phyloP scores from a whole-genome alignment of 139 green algal species.

The Chlorella sp. region DNA sequence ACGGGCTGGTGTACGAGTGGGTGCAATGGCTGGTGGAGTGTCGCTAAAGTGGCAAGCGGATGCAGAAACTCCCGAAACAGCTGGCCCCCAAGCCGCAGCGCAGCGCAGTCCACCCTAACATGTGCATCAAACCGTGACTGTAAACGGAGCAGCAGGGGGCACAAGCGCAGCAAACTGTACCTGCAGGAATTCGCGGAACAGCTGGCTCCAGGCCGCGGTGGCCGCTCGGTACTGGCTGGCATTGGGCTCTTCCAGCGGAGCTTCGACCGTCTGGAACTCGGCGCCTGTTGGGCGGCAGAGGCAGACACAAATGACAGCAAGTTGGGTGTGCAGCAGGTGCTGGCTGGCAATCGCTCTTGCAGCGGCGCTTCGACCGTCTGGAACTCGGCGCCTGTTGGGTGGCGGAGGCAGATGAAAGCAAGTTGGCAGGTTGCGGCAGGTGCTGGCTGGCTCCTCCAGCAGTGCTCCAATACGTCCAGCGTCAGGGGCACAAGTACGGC shows the following conservation, averaged over 20 bases:
- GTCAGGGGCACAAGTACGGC: too few species aligned
- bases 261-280: conserved; percentile 80
- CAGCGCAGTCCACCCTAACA: too few species aligned
- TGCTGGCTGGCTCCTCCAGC: conserved; percentile 55
- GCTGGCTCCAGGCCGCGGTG: conserved; percentile 45
- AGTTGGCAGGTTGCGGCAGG: too few species aligned
- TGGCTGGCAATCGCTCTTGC: conserved; percentile 27
- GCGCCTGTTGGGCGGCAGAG: conserved; percentile 50
- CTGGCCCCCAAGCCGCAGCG: too few species aligned
- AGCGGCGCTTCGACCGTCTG: conserved; percentile 65
- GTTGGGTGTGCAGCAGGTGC: not conserved
- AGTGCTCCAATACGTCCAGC: too few species aligned
- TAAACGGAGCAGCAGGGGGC: too few species aligned
- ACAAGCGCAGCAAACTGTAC: too few species aligned
- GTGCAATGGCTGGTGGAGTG: too few species aligned
- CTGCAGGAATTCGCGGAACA: conserved; percentile 37
- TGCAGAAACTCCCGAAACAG: too few species aligned
- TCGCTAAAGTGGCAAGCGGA: too few species aligned
- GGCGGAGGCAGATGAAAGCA: not conserved
- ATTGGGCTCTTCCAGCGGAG: conserved; percentile 49
- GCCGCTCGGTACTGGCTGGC: conserved; percentile 39
- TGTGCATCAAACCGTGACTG: too few species aligned
- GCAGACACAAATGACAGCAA: not conserved
- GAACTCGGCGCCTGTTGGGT: conserved; percentile 77
- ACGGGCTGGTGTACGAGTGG: too few species aligned